Evolutionary conservation across 2,329 filamentous ascomycete genomes (phyloP).

Genomic region (Zymoseptoria brevis): DNA sequence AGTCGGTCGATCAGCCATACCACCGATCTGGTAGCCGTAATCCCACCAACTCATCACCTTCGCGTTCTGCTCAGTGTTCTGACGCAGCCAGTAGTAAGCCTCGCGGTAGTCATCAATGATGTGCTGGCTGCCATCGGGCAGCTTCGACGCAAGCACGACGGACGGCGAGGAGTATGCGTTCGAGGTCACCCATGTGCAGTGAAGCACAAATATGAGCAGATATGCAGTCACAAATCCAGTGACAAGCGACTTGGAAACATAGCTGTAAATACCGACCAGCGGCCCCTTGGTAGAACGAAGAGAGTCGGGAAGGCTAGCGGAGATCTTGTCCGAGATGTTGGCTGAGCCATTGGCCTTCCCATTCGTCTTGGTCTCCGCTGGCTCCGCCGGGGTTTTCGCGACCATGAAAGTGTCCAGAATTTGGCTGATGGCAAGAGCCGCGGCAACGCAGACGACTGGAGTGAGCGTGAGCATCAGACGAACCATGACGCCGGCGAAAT

Average conservation of each 20-base stretch:
- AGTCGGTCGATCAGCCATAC: slow-evolving; percentile 95
- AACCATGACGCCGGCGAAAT: slow-evolving; percentile 99
- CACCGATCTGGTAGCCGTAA: slow-evolving; percentile 98
- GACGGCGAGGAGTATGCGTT: slow-evolving; percentile 98
- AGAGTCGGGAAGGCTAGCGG: slow-evolving; percentile 44
- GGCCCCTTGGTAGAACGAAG: slow-evolving; percentile 67
- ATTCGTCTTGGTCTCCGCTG: slow-evolving; percentile 34
- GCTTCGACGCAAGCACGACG: slow-evolving; percentile 82
- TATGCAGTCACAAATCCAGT: slow-evolving; percentile 67
- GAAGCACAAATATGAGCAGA: slow-evolving; percentile 84
- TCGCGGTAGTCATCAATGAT: slow-evolving; percentile 99
- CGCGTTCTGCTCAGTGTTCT: slow-evolving; percentile 89
- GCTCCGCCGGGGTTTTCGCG: slow-evolving; percentile 50
- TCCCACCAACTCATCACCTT: slow-evolving; percentile 99
- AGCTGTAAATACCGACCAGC: slow-evolving; percentile 73
- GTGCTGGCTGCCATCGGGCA: slow-evolving; percentile 92
- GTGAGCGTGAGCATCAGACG: slow-evolving; percentile 96
- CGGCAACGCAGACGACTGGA: slow-evolving; percentile 89
- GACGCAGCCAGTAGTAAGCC: slow-evolving; percentile 97
- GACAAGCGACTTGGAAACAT: slow-evolving; percentile 70
- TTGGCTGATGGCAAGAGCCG: slow-evolving; percentile 78
- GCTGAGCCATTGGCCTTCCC: slow-evolving; percentile 33
- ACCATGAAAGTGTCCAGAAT: slow-evolving; percentile 82
- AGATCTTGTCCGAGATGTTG: slow-evolving; percentile 47
- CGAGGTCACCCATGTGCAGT: slow-evolving; percentile 99